Conservation (phyloP, 805 yeast species). For the Kuraishia floccosa region DNA sequence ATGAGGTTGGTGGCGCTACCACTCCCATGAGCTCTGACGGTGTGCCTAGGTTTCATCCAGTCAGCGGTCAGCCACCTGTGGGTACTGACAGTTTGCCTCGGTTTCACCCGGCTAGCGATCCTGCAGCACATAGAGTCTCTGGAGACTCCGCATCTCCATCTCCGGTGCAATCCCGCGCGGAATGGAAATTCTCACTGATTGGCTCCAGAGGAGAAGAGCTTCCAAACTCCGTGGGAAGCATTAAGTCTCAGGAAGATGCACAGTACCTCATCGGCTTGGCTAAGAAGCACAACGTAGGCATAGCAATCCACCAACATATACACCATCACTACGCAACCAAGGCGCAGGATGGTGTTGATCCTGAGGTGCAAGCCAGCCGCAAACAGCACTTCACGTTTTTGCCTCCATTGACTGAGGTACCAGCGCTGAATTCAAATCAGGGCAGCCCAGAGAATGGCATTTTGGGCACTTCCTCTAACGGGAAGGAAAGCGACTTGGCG, state of each 20-base stretch:
- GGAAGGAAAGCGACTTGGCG: constrained; percentile 29
- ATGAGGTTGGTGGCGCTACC: too few species aligned
- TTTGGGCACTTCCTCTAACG: constrained; percentile 4
- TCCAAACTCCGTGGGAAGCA: constrained; percentile 32
- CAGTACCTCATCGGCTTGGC: constrained; percentile 52
- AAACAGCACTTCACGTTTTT: constrained; percentile 65
- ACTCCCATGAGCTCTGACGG: not conserved
- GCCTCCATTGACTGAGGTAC: constrained; percentile 62
- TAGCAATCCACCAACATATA: constrained; percentile 78
- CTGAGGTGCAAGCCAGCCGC: constrained; percentile 44
- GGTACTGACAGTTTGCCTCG: not conserved
- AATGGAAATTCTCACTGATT: constrained; percentile 51
- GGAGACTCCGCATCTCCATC: not conserved
- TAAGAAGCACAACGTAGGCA: constrained; percentile 37
- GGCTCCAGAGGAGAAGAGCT: constrained; percentile 33
- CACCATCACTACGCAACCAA: constrained; percentile 57
- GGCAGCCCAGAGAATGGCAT: constrained; percentile 23
- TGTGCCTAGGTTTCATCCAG: not conserved
- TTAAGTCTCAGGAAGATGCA: constrained; percentile 41
- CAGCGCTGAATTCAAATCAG: constrained; percentile 54
- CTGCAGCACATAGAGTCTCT: too few species aligned
- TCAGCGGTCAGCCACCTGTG: not conserved
- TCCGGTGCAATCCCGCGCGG: constrained; percentile 18
- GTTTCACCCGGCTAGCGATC: not conserved
- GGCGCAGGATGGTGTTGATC: constrained; percentile 21